Evolutionary conservation across 441 rosid genomes (phyloP), one percentile per base, ranked within the genome.

Genomic region (Adansonia grandidieri): DNA sequence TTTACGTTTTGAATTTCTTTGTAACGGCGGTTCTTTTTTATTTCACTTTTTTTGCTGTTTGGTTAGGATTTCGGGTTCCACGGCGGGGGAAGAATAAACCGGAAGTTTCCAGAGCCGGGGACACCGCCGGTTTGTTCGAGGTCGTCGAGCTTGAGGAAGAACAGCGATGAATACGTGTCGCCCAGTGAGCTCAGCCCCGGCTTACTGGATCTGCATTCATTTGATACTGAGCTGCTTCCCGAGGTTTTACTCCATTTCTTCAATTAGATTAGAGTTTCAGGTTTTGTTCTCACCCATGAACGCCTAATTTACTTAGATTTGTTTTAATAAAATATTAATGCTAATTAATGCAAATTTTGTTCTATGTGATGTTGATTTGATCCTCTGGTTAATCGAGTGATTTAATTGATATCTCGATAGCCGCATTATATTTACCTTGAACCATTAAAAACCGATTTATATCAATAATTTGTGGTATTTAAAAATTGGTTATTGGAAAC

Each of bases 151-250:
- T 75, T 88, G 82, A 88, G 89, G 84, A 91, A 84, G 87, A 85
- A 67, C 40, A 79, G 82, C 7, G 89, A 89, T 19, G 88, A 87
- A n/a, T 74, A 73, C 64, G 42, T 84, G 48, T 82, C 82, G 1
- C 79, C 88, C 2, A 73, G 81, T 50, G 87, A 87, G 82, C 84
- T 89, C 83, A 89, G 89, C 68, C 88, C 89, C 57, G 91, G 95
- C 19, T 82, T 91, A 71, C 84, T 91, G 77, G 92, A 91, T 89
- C 91, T 91, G 58, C 88, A 91, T 81, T 88, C 95, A 54, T 88
- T 89, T 72, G 92, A 89, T 72, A 91, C 92, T 2, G 92, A 91
- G 80, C 86, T 91, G 14, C 82, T 88, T 47, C 81, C 89, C 0
- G 90, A 89, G 89, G 91, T 89, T 73, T 51, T 65, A 73, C 54